phyloP scores from a whole-genome alignment of 1,284 basidiomycete species.

The Ceratorhiza oryzae-sativae region DNA sequence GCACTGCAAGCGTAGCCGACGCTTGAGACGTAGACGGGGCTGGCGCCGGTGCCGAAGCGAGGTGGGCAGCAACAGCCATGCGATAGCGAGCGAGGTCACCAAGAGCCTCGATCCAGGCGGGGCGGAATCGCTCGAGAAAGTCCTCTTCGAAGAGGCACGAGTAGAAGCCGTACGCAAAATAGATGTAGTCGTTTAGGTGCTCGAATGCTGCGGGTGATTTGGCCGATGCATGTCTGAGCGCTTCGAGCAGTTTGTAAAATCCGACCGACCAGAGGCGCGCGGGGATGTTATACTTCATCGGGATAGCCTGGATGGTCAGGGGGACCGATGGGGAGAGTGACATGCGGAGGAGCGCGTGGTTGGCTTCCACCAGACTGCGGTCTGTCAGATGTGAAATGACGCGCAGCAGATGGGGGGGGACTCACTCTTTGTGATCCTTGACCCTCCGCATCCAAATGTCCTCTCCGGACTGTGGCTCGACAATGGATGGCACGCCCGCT shows the following conservation, averaged over 20 bases:
- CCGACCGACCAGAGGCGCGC: conserved; percentile 91
- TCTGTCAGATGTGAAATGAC: conserved; percentile 38
- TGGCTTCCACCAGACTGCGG: conserved; percentile 81
- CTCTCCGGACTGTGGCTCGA: conserved; percentile 64
- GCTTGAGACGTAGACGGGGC: conserved; percentile 38
- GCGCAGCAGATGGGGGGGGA: conserved; percentile 43
- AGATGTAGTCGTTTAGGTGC: conserved; percentile 88
- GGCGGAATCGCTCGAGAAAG: conserved; percentile 71
- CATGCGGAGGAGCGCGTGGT: conserved; percentile 86
- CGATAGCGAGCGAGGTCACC: conserved; percentile 94
- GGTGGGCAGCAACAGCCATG: conserved; percentile 78
- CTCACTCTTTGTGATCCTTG: conserved; percentile 73
- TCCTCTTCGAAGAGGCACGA: conserved; percentile 87
- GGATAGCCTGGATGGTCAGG: conserved; percentile 85
- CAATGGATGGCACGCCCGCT: conserved; percentile 42
- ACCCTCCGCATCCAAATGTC: conserved; percentile 53
- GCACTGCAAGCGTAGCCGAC: conserved; percentile 18
- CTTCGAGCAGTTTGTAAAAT: conserved; percentile 90
- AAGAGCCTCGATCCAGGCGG: conserved; percentile 93
- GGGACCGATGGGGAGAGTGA: conserved; percentile 88
- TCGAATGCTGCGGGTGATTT: conserved; percentile 69
- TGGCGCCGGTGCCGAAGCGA: conserved; percentile 46
- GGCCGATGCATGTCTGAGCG: conserved; percentile 82
- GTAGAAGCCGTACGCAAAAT: conserved; percentile 95
- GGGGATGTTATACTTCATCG: conserved; percentile 94